Conservation (phyloP, 257 asterid genomes). For the Capsicum rhomboideum region DNA sequence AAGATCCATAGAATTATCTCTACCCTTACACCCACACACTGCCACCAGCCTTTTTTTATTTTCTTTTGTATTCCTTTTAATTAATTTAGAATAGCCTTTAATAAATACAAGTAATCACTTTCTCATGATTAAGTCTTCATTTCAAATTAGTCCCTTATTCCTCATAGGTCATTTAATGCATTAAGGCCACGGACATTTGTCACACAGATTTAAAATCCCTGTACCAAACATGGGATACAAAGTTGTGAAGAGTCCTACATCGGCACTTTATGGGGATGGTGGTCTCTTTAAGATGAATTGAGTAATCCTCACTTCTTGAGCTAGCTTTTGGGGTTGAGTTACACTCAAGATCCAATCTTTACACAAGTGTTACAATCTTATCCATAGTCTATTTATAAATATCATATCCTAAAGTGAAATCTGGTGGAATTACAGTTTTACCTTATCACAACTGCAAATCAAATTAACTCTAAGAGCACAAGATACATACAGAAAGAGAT, state of each 20-base stretch:
- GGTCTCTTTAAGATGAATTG: no score
- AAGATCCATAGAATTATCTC: background rate
- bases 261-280: no score
- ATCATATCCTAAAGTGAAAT: background rate
- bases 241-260: no score
- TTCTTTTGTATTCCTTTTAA: background rate
- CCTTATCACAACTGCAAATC: background rate
- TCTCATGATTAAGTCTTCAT: constrained; percentile 2
- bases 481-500: background rate
- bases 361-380: background rate
- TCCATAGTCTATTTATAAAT: background rate
- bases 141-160: background rate
- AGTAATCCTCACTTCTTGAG: no score
- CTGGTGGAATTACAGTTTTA: background rate
- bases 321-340: no score
- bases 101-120: background rate
- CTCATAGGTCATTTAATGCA: background rate
- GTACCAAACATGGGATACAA: background rate
- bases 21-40: background rate
- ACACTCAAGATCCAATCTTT: no score
- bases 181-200: background rate
- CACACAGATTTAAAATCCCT: background rate
- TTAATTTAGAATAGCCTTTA: background rate
- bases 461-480: background rate
- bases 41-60: background rate